Conservation (phyloP, 2,329 filamentous ascomycete species). For the Hypoxylon sp. region DNA sequence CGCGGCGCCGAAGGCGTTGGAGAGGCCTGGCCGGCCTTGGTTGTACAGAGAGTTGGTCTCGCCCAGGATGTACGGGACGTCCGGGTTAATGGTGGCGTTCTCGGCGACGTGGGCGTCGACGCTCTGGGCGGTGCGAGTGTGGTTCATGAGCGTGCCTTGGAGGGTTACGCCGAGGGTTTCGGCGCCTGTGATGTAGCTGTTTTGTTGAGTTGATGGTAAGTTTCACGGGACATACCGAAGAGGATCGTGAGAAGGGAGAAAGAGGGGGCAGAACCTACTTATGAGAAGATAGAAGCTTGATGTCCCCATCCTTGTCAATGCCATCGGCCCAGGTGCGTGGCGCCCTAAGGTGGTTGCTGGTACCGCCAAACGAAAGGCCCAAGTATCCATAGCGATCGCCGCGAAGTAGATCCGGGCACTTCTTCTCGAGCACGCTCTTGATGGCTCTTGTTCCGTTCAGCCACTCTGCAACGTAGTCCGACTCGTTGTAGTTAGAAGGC, state of each 20-base stretch:
- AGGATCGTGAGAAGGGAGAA: not conserved
- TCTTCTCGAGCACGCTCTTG: constrained; percentile 56
- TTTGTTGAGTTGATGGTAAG: not conserved
- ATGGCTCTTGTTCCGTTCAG: constrained; percentile 65
- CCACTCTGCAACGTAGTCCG: constrained; percentile 68
- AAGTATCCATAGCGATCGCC: constrained; percentile 62
- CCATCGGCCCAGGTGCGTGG: constrained; percentile 65
- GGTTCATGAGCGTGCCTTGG: constrained; percentile 72
- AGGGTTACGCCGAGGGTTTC: constrained; percentile 70
- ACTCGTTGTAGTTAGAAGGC: constrained; percentile 65
- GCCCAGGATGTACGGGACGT: constrained; percentile 67
- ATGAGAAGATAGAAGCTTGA: constrained; percentile 68
- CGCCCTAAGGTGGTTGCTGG: constrained; percentile 63
- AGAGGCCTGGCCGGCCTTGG: constrained; percentile 70
- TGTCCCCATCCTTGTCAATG: constrained; percentile 60
- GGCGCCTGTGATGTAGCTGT: constrained; percentile 72
- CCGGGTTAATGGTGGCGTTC: constrained; percentile 56
- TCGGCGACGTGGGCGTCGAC: constrained; percentile 62
- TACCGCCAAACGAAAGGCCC: constrained; percentile 69
- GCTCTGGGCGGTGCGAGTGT: constrained; percentile 63
- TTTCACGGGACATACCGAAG: not conserved
- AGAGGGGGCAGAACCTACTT: constrained; percentile 59
- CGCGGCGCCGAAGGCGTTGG: constrained; percentile 73
- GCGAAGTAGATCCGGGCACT: constrained; percentile 62
- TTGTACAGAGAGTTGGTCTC: constrained; percentile 73